phyloP scores from a whole-genome alignment of 2,329 filamentous ascomycete genomes.

The Penicillium sp. region DNA sequence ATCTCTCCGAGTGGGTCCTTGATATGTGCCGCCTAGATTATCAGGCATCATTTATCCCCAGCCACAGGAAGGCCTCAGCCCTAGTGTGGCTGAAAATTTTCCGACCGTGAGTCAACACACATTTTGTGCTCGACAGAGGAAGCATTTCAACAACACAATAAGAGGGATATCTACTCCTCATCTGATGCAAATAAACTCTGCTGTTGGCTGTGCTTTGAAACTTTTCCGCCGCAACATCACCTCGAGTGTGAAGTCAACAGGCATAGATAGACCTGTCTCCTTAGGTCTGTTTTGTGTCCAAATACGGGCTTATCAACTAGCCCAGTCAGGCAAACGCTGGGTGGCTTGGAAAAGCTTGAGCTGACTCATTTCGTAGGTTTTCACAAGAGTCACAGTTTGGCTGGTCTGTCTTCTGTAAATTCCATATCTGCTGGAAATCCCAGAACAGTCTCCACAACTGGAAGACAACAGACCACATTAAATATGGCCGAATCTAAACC shows the following conservation, averaged over 20 bases:
- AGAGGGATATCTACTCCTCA: neutral
- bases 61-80: conserved; percentile 10
- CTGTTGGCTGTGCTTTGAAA: conserved; percentile 15
- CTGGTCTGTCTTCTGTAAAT: neutral
- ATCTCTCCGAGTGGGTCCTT: conserved; percentile 16
- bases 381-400: neutral
- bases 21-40: neutral
- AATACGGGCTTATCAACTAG: neutral
- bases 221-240: conserved; percentile 14
- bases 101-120: conserved; percentile 22
- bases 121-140: neutral
- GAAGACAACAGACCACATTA: conserved; percentile 6
- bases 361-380: conserved; percentile 6
- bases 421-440: conserved; percentile 2
- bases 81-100: conserved; percentile 18
- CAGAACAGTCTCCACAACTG: conserved; percentile 15
- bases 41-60: neutral
- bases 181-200: conserved; percentile 22
- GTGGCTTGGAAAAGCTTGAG: neutral
- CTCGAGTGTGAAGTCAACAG: conserved; percentile 7
- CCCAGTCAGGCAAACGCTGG: neutral
- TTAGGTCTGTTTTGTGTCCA: conserved; percentile 1
- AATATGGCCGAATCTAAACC: conserved; percentile 39
- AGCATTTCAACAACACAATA: neutral
- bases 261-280: conserved; percentile 2